Base-by-base conservation (phyloP, 139 green algal species). In the Klebsormidium nitens region DNA sequence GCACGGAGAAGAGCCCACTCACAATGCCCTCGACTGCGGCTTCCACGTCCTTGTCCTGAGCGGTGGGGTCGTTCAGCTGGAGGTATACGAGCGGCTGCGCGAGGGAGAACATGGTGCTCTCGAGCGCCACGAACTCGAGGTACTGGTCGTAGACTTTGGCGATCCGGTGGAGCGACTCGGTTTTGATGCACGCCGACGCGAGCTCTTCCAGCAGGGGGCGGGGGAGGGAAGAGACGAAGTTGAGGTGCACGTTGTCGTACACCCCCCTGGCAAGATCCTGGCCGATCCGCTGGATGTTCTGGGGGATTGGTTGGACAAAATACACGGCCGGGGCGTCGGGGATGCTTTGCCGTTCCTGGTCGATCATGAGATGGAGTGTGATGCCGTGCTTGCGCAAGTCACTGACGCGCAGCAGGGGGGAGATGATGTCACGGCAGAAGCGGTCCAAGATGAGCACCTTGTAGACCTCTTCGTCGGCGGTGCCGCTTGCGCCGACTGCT, bases 291-390 rank as follows among this genome's bases (percentile, higher is more conserved):
- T 87, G 34, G 28, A 96, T 70, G 36, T 92, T 90, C 6, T 68
- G 47, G 29, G 76, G 49, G 3, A 68, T 90, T 19, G 89, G 83
- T 36, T 87, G 72, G n/a, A 98, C 78, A 49, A 97, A 91, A 74
- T 99, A 99, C 0, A 99, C 78, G 0, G 91, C 93, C 32, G 95
- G 91, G n/a, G 95, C 92, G 48, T 98, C 95, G 0, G 92, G 84
- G 50, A 99, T 96, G 39, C 86, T 56, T 80, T 98, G 87, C 17
- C 95, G 83, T 0, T 96, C 89, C 0, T 72, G 36, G 28, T 96
- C 89, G 17, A 99, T 65, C 55, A 87, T 66, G 17, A 99, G 77
- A 71, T 96, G 88, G 63, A 99, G 81, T 23, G 95, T 99, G 31
- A 99, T 87, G 64, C 95, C 95, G 65, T 95, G 87, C 55, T 81